phyloP scores from a whole-genome alignment of 179 eudicot genomes.

The Gypsophila paniculata region DNA sequence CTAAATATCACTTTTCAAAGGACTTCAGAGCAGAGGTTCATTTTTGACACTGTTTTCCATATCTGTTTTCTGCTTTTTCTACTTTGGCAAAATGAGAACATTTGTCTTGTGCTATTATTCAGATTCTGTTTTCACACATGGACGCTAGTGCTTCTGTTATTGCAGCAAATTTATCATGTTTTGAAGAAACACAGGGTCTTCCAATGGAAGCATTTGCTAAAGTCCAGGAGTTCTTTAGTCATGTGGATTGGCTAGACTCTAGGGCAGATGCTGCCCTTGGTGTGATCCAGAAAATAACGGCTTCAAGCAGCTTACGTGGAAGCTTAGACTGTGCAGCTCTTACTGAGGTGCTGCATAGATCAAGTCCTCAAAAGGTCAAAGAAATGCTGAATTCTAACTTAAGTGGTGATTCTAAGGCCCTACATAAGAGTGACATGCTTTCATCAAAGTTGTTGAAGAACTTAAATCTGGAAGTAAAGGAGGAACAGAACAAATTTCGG shows the following conservation, averaged over 20 bases:
- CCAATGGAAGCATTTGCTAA: constrained; percentile 87
- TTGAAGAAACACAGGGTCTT: constrained; percentile 83
- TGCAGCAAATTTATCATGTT: constrained; percentile 54
- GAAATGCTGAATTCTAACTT: constrained; percentile 25
- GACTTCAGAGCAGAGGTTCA: constrained; percentile 81
- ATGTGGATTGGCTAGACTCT: constrained; percentile 71
- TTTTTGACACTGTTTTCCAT: constrained; percentile 9
- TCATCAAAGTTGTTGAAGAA: constrained; percentile 16
- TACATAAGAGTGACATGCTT: constrained; percentile 18
- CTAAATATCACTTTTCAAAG: constrained; percentile 65
- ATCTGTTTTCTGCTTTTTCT: constrained; percentile 10
- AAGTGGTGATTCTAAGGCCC: constrained; percentile 17
- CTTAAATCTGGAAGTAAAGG: constrained; percentile 27
- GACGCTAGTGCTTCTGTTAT: constrained; percentile 51
- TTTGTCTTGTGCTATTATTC: constrained; percentile 21
- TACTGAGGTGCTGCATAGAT: constrained; percentile 23
- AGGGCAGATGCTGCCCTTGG: constrained; percentile 51
- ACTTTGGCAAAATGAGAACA: constrained; percentile 15
- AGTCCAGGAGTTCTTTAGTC: constrained; percentile 75
- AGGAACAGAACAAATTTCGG: constrained; percentile 23
- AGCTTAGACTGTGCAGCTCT: constrained; percentile 26
- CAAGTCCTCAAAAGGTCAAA: constrained; percentile 25
- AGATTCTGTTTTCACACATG: constrained; percentile 88
- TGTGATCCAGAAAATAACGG: constrained; percentile 45
- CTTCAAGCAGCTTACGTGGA: constrained; percentile 32